Percentiles rank a stretch among this genome's conserved stretches.
Evolutionary conservation across 257 asterid genomes (phyloP).

Genomic region (Solanum bulbocastanum): DNA sequence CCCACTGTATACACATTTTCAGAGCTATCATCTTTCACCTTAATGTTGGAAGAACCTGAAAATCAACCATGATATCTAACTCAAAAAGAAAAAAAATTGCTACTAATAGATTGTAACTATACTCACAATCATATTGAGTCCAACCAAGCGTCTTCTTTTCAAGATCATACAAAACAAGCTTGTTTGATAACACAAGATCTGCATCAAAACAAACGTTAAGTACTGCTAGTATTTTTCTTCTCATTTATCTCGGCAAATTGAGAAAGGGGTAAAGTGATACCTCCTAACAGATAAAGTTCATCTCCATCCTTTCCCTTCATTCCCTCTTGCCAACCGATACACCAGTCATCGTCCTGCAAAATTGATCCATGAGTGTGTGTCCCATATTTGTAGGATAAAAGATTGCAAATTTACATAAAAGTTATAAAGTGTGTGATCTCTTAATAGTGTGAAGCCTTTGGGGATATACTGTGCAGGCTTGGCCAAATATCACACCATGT

Average conservation of each 20-base stretch:
- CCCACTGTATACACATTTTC: constrained; percentile 33
- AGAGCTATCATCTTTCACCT: constrained; percentile 51
- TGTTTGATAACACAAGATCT: constrained; percentile 54
- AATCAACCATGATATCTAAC: not conserved
- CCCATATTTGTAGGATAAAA: not conserved
- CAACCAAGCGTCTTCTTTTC: constrained; percentile 78
- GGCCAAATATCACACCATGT: not conserved
- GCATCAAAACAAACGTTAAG: constrained; percentile 4
- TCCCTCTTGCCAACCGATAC: constrained; percentile 68
- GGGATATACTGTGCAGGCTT: not conserved
- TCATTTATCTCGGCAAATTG: not conserved
- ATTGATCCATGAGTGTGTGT: not conserved
- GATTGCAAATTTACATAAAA: not conserved
- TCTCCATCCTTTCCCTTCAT: constrained; percentile 47
- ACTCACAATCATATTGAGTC: constrained; percentile 70
- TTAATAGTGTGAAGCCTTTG: not conserved
- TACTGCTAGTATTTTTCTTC: not conserved
- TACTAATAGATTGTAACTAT: not conserved
- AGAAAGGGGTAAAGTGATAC: constrained; percentile 14
- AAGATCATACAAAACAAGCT: constrained; percentile 68
- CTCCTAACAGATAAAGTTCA: constrained; percentile 63
- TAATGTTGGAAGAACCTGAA: constrained; percentile 61
- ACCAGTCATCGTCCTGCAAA: constrained; percentile 51
- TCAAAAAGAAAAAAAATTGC: not conserved
- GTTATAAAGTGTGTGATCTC: not conserved